A percentile compares a stretch with the other conserved stretches of the same genome.
Evolutionary conservation across 2,329 filamentous ascomycete genomes (phyloP).

Genomic region (Basipetospora chlamydospora): DNA sequence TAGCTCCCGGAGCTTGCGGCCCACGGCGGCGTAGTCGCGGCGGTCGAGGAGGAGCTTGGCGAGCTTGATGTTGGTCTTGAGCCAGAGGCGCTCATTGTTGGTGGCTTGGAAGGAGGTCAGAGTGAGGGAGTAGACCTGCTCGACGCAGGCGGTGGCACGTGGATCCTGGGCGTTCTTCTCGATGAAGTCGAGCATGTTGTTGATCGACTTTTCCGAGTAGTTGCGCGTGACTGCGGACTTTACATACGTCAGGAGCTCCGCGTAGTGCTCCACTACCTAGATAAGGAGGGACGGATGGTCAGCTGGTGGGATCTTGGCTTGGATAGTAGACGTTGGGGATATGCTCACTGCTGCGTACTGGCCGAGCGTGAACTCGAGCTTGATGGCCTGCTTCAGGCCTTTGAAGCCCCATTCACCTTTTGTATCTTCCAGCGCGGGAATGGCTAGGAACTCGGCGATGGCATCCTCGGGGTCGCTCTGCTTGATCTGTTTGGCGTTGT

Average conservation of each 20-base stretch:
- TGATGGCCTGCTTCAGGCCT: conserved; percentile 93
- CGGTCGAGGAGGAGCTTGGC: conserved; percentile 82
- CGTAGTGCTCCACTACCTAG: conserved; percentile 82
- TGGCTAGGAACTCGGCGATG: conserved; percentile 80
- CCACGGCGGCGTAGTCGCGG: conserved; percentile 70
- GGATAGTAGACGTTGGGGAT: too few species aligned
- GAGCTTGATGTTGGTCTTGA: conserved; percentile 97
- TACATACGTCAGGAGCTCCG: conserved; percentile 90
- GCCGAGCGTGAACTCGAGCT: conserved; percentile 88
- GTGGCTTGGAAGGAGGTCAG: conserved; percentile 91
- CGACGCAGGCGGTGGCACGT: conserved; percentile 65
- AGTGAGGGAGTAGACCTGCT: conserved; percentile 87
- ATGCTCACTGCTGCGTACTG: conserved; percentile 79
- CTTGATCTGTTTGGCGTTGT: conserved; percentile 98
- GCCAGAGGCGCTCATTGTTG: conserved; percentile 92
- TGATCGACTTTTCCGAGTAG: conserved; percentile 98
- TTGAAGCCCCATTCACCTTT: conserved; percentile 99
- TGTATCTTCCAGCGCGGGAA: conserved; percentile 70
- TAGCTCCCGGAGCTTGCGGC: conserved; percentile 73
- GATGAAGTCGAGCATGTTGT: conserved; percentile 97
- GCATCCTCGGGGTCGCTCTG: conserved; percentile 72
- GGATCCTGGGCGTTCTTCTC: conserved; percentile 69
- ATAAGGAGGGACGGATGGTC: conserved; percentile 12
- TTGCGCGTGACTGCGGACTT: conserved; percentile 94
- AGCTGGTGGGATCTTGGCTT: conserved; percentile 5